A percentile compares a stretch with the other conserved stretches of the same genome.
These are phyloP conservation scores for Xylaria arbuscula DNA, from an alignment of 2,329 filamentous ascomycete species.

Conservation along the genomic window DNA sequence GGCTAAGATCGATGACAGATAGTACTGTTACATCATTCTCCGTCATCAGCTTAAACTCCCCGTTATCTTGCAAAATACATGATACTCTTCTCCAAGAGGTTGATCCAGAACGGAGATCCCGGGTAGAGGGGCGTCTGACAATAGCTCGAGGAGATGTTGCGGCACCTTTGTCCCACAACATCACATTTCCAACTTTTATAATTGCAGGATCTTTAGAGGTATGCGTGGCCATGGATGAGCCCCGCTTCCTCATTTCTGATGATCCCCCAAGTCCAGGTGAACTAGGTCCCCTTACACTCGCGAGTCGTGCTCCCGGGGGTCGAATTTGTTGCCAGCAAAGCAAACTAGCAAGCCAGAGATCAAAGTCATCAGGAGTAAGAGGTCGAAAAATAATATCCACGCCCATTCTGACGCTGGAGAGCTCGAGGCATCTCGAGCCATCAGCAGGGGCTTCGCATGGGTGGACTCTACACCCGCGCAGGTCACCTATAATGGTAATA, in stretches of 20 bases:
- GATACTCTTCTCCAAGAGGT: slow-evolving; percentile 87
- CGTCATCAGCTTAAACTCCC: slow-evolving; percentile 89
- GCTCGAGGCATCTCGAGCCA: slow-evolving; percentile 63
- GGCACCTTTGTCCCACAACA: slow-evolving; percentile 86
- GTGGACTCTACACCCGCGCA: slow-evolving; percentile 78
- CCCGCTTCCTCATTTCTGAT: slow-evolving; percentile 58
- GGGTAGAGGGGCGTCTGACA: slow-evolving; percentile 67
- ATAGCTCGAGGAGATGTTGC: slow-evolving; percentile 66
- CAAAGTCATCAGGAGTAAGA: slow-evolving; percentile 72
- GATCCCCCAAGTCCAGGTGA: slow-evolving; percentile 55
- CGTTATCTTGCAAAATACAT: slow-evolving; percentile 93
- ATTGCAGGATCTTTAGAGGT: slow-evolving; percentile 77
- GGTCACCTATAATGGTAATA: slow-evolving; percentile 74
- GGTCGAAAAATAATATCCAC: slow-evolving; percentile 75
- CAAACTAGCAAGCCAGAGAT: slow-evolving; percentile 83
- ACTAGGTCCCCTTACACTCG: slow-evolving; percentile 55
- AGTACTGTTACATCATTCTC: slow-evolving; percentile 85
- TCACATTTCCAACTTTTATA: slow-evolving; percentile 93
- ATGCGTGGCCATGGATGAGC: slow-evolving; percentile 52
- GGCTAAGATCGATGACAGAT: slow-evolving; percentile 85
- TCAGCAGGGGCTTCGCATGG: slow-evolving; percentile 61
- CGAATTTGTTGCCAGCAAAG: slow-evolving; percentile 84
- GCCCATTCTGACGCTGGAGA: slow-evolving; percentile 64
- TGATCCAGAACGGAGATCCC: slow-evolving; percentile 64
- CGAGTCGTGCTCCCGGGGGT: slow-evolving; percentile 66